Percentiles rank a stretch among this genome's conserved stretches.
These are phyloP conservation scores for Hypoxylon cercidicola DNA, from an alignment of 495 filamentous ascomycete genomes.

Conservation along the genomic window DNA sequence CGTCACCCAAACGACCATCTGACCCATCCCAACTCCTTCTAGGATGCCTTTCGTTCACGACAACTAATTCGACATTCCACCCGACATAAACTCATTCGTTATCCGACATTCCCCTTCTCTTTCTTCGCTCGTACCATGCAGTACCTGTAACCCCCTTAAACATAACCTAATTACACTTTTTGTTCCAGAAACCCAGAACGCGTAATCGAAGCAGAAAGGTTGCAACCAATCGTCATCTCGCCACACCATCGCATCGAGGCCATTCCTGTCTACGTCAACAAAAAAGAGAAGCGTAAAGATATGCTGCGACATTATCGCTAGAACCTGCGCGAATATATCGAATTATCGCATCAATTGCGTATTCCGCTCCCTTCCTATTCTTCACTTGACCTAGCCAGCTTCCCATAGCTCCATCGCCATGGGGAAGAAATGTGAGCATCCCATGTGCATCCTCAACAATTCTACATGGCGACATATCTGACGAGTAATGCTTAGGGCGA, in stretches of 20 bases:
- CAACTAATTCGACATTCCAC: neutral
- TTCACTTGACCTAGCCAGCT: constrained; percentile 3
- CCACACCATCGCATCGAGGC: constrained; percentile 19
- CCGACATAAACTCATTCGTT: constrained; percentile 11
- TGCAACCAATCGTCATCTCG: constrained; percentile 26
- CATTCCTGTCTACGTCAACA: constrained; percentile 1
- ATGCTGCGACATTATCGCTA: constrained; percentile 34
- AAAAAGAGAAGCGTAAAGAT: constrained; percentile 7
- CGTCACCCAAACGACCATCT: constrained; percentile 15
- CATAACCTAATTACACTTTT: constrained; percentile 21
- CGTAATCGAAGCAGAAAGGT: constrained; percentile 43
- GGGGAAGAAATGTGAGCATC: constrained; percentile 48
- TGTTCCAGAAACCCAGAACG: constrained; percentile 25
- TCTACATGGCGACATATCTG: constrained; percentile 10
- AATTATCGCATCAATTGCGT: constrained; percentile 26
- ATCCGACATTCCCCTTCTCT: constrained; percentile 19
- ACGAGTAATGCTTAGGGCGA: constrained; percentile 52
- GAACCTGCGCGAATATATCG: constrained; percentile 9
- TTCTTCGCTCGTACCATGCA: constrained; percentile 20
- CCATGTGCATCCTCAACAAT: neutral
- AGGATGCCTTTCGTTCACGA: constrained; percentile 34
- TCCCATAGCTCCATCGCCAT: constrained; percentile 33
- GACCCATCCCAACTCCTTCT: too few relatives aligned
- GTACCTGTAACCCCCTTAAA: constrained; percentile 20
- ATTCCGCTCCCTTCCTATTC: constrained; percentile 10